Conservation (phyloP, 306 rosid genomes). For the Senna tora region DNA sequence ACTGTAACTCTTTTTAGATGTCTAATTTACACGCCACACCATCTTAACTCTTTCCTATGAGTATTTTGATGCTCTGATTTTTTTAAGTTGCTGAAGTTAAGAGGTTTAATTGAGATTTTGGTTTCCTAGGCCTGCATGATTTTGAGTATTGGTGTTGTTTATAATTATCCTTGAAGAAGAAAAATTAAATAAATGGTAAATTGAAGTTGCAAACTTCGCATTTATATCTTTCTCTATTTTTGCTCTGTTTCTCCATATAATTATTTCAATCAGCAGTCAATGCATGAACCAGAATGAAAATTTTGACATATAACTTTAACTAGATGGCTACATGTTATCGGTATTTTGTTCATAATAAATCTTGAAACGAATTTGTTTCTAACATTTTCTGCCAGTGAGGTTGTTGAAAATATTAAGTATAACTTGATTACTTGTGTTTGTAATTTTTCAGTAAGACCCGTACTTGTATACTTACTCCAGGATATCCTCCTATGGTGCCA, state of each 20-base stretch:
- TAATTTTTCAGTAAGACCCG: slow-evolving; percentile 75
- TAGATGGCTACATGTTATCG: background rate
- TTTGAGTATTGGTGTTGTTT: background rate
- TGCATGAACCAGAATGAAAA: slow-evolving; percentile 8
- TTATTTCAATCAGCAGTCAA: slow-evolving; percentile 8
- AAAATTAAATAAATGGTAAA: slow-evolving; percentile 10
- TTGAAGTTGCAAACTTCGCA: background rate
- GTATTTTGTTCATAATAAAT: background rate
- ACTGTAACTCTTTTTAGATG: background rate
- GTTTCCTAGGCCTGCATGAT: background rate
- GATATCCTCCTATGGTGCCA: slow-evolving; percentile 75
- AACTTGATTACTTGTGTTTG: slow-evolving; percentile 27
- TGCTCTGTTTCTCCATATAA: background rate
- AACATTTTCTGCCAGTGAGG: slow-evolving; percentile 9
- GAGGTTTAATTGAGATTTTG: slow-evolving; percentile 1
- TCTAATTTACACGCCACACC: background rate
- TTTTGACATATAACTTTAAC: background rate
- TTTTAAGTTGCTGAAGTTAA: background rate
- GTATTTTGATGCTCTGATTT: too few relatives aligned
- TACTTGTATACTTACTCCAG: slow-evolving; percentile 78
- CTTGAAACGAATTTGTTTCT: background rate
- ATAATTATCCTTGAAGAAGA: background rate
- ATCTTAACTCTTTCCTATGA: background rate
- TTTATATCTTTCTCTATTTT: background rate
- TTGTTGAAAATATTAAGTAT: slow-evolving; percentile 25